A percentile compares a stretch with the other conserved stretches of the same genome.
Evolutionary conservation across 2,329 filamentous ascomycete genomes (phyloP).

Genomic region (Talaromyces atroroseus): DNA sequence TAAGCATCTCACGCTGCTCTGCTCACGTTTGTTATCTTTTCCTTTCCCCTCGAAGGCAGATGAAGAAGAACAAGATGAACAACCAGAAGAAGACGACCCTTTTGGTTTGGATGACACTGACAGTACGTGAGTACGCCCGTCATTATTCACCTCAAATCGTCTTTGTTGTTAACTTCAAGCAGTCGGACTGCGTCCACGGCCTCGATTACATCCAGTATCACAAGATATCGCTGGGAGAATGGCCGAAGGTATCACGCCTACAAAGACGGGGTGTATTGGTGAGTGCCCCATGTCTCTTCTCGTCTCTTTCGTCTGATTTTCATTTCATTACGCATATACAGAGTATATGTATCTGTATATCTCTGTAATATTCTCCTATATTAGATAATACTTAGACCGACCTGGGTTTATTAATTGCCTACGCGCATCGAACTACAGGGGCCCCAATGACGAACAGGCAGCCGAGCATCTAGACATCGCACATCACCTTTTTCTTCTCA

Average conservation of each 20-base stretch:
- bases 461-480: constrained; percentile 25
- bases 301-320: no score
- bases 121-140: neutral
- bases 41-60: neutral
- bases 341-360: constrained; percentile 4
- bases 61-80: no score
- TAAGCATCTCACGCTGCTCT: neutral
- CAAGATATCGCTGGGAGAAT: constrained; percentile 20
- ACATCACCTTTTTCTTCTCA: constrained; percentile 20
- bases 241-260: constrained; percentile 1
- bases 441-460: constrained; percentile 30
- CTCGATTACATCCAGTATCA: constrained; percentile 13
- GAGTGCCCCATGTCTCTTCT: constrained; percentile 12
- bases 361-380: neutral
- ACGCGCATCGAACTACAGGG: neutral
- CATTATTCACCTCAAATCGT: neutral
- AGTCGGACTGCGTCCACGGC: neutral
- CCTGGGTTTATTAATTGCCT: neutral
- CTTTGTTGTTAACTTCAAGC: neutral
- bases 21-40: neutral
- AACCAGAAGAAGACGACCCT: neutral
- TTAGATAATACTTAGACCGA: neutral
- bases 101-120: neutral
- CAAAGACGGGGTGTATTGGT: constrained; percentile 13
- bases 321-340: no score